Conservation (phyloP, 2,329 filamentous ascomycete genomes). For the Trichocomaceae sp. region DNA sequence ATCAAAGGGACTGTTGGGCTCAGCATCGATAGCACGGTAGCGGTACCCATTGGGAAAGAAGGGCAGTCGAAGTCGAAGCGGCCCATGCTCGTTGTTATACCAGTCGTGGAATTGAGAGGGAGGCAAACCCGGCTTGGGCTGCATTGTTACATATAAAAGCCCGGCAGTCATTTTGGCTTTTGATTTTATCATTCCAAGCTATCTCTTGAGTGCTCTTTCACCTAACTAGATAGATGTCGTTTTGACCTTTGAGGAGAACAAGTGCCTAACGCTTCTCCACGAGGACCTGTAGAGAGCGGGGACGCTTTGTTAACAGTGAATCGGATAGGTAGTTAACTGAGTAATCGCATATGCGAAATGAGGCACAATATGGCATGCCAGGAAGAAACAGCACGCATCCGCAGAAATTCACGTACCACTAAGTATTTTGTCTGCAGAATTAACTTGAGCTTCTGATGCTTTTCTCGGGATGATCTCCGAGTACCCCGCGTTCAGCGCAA, state of each 20-base stretch:
- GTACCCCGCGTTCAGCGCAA: not conserved
- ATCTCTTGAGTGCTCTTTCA: not conserved
- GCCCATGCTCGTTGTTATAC: conserved; percentile 93
- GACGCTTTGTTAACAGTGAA: not conserved
- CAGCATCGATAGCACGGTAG: conserved; percentile 61
- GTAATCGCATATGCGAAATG: not conserved
- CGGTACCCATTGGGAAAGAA: conserved; percentile 72
- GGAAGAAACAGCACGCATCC: not conserved
- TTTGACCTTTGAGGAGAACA: not conserved
- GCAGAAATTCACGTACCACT: not conserved
- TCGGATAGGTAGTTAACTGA: too few relatives aligned
- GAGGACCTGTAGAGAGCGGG: not conserved
- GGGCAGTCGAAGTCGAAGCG: conserved; percentile 67
- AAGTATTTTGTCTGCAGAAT: too few relatives aligned
- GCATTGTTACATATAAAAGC: conserved; percentile 80
- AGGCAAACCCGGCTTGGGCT: conserved; percentile 61
- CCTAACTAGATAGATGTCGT: not conserved
- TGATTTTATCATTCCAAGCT: not conserved
- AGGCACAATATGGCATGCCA: not conserved
- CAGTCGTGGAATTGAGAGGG: conserved; percentile 74
- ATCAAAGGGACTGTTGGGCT: conserved; percentile 21
- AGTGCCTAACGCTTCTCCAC: not conserved
- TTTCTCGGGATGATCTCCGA: not conserved
- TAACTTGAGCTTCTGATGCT: not conserved
- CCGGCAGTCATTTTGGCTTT: conserved; percentile 45